phyloP scores from a whole-genome alignment of 2,329 filamentous ascomycete species.

The Penicillium sp. region DNA sequence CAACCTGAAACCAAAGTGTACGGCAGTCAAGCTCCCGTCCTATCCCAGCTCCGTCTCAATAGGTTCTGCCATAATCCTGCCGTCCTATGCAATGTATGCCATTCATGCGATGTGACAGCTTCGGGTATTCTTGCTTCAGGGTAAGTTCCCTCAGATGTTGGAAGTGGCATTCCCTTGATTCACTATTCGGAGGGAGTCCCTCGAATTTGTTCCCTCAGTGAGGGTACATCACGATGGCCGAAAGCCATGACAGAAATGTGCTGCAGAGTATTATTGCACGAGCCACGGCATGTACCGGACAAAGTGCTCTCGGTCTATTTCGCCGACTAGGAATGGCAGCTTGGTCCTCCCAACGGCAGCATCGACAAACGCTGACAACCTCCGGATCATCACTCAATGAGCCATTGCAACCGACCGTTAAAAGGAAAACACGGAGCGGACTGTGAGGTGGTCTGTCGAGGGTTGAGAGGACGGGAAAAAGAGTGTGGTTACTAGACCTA shows the following conservation, averaged over 20 bases:
- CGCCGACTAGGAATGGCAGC: background rate
- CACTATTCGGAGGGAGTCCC: background rate
- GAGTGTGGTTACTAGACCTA: conserved; percentile 2
- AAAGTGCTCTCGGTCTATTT: background rate
- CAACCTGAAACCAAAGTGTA: conserved; percentile 2
- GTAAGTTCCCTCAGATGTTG: background rate
- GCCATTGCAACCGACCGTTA: background rate
- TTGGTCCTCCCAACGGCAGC: background rate
- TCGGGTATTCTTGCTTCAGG: background rate
- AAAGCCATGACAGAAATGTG: background rate
- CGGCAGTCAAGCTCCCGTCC: background rate
- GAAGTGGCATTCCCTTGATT: background rate
- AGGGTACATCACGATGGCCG: background rate
- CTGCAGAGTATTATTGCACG: background rate
- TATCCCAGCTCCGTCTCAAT: background rate
- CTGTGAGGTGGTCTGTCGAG: background rate
- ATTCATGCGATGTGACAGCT: background rate
- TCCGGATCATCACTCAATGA: background rate
- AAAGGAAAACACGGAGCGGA: background rate
- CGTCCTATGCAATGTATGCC: conserved; percentile 7
- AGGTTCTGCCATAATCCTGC: background rate
- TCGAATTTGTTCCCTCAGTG: background rate
- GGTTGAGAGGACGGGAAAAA: background rate
- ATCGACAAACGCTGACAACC: background rate
- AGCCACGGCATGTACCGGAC: background rate